Percentiles rank a stretch among this genome's conserved stretches.
Evolutionary conservation across 1,139 yeast genomes (phyloP).

Genomic region (Magnusiomyces suaveolens): DNA sequence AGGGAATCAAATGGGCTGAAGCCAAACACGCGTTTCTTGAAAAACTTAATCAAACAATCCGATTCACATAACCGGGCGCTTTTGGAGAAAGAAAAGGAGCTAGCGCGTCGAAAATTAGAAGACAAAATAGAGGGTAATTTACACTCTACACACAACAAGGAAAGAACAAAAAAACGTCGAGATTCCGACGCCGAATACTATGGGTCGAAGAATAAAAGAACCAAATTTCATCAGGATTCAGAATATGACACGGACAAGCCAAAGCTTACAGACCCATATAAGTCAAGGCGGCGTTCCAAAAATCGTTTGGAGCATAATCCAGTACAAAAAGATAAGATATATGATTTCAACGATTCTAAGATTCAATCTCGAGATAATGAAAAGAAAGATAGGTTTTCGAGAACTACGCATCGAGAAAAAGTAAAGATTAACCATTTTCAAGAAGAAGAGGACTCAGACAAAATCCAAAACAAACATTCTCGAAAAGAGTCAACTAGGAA

Average conservation of each 20-base stretch:
- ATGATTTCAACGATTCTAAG: not conserved
- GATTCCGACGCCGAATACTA: not conserved
- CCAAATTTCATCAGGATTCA: not conserved
- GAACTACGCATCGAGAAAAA: not conserved
- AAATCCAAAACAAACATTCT: not conserved
- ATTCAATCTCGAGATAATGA: not conserved
- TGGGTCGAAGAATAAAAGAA: not conserved
- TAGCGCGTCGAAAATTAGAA: not conserved
- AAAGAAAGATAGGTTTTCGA: not conserved
- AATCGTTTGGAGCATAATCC: not conserved
- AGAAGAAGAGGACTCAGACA: not conserved
- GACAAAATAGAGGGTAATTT: not conserved
- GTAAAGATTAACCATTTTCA: not conserved
- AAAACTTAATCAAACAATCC: not conserved
- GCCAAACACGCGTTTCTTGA: constrained; percentile 1
- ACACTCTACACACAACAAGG: not conserved
- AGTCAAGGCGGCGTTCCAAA: too few relatives aligned
- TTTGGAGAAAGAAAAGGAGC: not conserved
- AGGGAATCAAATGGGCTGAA: not conserved
- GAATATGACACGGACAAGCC: too few relatives aligned
- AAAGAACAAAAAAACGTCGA: not conserved
- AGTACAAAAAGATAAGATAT: not conserved
- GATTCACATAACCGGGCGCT: not conserved
- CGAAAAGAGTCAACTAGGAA: not conserved
- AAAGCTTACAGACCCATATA: too few relatives aligned